Base-by-base conservation (phyloP, 495 filamentous ascomycete genomes). In the Cairneyella variabilis region DNA sequence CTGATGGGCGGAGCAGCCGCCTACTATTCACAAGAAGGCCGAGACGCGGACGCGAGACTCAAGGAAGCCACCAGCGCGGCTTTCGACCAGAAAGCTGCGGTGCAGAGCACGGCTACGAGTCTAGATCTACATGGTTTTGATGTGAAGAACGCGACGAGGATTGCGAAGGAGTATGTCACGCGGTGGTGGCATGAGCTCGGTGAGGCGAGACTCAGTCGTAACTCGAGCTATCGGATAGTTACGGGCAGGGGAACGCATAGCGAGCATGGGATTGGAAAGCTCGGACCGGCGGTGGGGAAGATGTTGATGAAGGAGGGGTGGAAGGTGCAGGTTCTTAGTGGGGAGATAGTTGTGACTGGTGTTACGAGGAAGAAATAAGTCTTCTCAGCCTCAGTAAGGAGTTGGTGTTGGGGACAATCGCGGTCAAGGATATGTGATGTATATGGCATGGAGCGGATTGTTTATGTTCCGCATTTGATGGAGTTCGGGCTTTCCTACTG, bases 91-190 rank as follows among this genome's bases (percentile, higher is more conserved):
- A 68, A 77, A 30, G 84, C 83, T 2, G 71, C 74, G 1, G 54
- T 51, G 0, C 84, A 85, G 52, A 60, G 51, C 43, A 56, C 53
- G 11, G 43, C 22, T 20, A 51, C 56, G 7, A 66, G 68, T 3
- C 70, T 81, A 14, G 90, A 98, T 70, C 72, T 98, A 21, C 93
- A 98, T 63, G 90, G 90, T 10, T 80, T 95, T 12, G 83, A 75
- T 20, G 91, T 97, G 1, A 68, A 80, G 32, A 86, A 96, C 65
- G 92, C 84, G 0, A 74, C 88, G 9, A 75, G 86, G 7, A 96
- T 97, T 42, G 79, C 86, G 0, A 77, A 76, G 30, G 76, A 82
- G 32, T 72, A 77, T 14, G 85, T 88, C 0, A 75, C 77, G 48
- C 66, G 61, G 7, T 98, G 93, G 93, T 98, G 92, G 93, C 75